Evolutionary conservation across 441 rosid genomes (phyloP), one percentile per base, ranked within the genome.

Genomic region (Jatropha multifida): DNA sequence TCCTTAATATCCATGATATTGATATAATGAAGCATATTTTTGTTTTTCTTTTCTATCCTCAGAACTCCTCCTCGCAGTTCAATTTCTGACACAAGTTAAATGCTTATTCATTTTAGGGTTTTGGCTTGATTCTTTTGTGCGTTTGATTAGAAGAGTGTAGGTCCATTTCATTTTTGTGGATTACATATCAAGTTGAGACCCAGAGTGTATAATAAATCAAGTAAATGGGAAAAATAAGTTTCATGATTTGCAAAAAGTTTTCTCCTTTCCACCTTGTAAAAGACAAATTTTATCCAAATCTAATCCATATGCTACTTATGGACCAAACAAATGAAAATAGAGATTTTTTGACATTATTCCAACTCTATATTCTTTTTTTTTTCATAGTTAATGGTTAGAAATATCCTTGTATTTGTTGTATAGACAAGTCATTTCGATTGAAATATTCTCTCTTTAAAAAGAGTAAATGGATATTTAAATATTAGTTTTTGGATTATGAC

Each of bases 1-100:
- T 84, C 42, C 70, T 79, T 67, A 71, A 62, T 77, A 66, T 84
- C 74, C 77, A 77, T 69, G 51, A 70, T 72, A 84, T 76, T 69
- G 44, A 70, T 72, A 84, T 76, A 69, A 75, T 73, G 83, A 76
- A 75, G 71, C 73, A 66, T 61, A 69, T 80, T 78, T 62, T 62
- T 62, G 0, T 4, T 62, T 62, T 73, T 62, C 65, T 77, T 64
- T 71, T 41, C 46, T 41, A 40, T 49, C 63, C 37, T 63, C 65
- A 15, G 32, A 32, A 32, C 32, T 32, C 32, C 32, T 32, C 2
- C 32, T 32, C 32, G 2, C 32, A 32, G 2, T 32, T 32, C 32
- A 32, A 32, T 32, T 32, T 32, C 32, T 52, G 32, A 3, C 49
- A 52, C 18, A 59, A 66, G 17, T 65, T 44, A 41, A 69, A 51